Conservation (phyloP, 192 early-diverging fungal genomes). For the Backusella parvicylindrica region DNA sequence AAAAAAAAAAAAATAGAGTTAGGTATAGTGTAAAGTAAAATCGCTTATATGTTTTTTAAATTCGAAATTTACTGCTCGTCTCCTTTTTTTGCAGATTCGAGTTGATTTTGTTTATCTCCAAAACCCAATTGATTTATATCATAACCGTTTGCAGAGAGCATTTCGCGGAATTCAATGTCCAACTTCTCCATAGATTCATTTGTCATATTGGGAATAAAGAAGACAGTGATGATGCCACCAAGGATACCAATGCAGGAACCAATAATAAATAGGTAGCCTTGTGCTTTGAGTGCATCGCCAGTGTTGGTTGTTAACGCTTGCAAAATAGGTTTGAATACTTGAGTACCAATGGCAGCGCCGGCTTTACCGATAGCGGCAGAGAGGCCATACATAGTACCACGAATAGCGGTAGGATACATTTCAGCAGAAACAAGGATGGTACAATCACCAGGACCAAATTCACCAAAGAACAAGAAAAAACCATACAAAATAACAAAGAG, state of each 20-base stretch:
- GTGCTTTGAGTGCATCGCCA: slow-evolving; percentile 30
- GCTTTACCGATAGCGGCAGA: slow-evolving; percentile 45
- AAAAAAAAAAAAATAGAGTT: too few relatives aligned
- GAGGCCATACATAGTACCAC: slow-evolving; percentile 48
- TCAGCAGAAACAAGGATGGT: slow-evolving; percentile 46
- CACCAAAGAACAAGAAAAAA: slow-evolving; percentile 48
- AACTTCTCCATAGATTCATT: slow-evolving; percentile 39
- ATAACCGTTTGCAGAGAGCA: slow-evolving; percentile 43
- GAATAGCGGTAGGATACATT: slow-evolving; percentile 51
- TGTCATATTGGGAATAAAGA: slow-evolving; percentile 49
- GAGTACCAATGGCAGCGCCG: slow-evolving; percentile 43
- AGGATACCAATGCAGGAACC: slow-evolving; percentile 45
- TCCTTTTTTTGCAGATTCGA: not conserved
- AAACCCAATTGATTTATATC: slow-evolving; percentile 29
- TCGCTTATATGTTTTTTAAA: not conserved
- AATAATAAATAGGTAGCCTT: slow-evolving; percentile 44
- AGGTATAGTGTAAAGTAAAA: not conserved
- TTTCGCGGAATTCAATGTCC: slow-evolving; percentile 46
- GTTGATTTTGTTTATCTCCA: not conserved
- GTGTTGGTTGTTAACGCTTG: slow-evolving; percentile 19
- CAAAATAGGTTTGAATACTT: slow-evolving; percentile 42
- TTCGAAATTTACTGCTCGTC: not conserved
- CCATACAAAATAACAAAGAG: slow-evolving; percentile 55
- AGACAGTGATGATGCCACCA: slow-evolving; percentile 39
- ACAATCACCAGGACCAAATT: slow-evolving; percentile 55